Base-by-base conservation (phyloP, 2,329 filamentous ascomycete species). In the Penicillium thymicola region DNA sequence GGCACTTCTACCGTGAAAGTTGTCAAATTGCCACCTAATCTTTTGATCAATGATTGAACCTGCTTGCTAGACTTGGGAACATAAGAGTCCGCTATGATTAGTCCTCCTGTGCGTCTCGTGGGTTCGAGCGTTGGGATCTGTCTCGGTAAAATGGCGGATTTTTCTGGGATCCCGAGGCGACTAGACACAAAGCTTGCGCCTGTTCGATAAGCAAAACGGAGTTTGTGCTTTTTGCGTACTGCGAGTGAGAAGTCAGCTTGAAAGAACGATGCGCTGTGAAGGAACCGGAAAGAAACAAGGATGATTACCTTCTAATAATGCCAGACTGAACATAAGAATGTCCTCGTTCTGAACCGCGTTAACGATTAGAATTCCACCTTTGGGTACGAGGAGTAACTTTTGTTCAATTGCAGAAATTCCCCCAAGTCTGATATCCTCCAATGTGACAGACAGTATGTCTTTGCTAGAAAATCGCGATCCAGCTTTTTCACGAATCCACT, bases 401-500 rank as follows among this genome's bases (percentile, higher is more conserved):
- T 27, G 32, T 23, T 48, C 32, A 9, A 48, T 37, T 48, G 45
- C 32, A 25, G 32, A n/a, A 37, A 34, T 9, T 18, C 45, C 32
- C 5, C 45, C 45, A 8, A 36, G 30, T 37, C 45, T 48, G 32
- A 48, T 48, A 14, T 48, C 45, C 13, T 48, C 45, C 32, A 48
- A 11, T 10, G 45, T 48, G 21, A 48, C 21, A 36, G 45, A 48
- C 18, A 48, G 3, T 48, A 48, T 48, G 7, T 48, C 45, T 27
- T 25, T 48, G 21, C 45, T 48, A 9, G 45, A 48, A 25, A 48
- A 48, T 37, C 45, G 45, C 16, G 45, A 48, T 37, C 45, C 45
- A 27, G 45, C 45, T 27, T 48, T 48, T 48, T 48, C 45, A 37
- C 45, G 32, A 36, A 48, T 8, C 45, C 45, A 48, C 30, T 48